Evolutionary conservation across 108 stramenopile genomes (phyloP), one percentile per base, ranked within the genome.

Genomic region (Fragilaria crotonensis): DNA sequence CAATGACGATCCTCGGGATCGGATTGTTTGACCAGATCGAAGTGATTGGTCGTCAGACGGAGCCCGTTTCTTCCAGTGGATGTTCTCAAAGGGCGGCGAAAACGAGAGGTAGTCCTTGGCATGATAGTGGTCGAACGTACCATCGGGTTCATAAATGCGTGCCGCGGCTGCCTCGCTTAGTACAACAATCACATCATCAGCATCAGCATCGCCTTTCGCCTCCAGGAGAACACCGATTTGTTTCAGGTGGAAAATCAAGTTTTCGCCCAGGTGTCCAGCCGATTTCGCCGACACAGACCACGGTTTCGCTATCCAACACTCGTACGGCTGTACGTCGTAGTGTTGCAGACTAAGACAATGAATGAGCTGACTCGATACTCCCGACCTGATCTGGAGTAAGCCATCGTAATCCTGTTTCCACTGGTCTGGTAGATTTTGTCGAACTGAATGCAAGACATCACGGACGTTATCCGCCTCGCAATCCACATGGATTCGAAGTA

Each of bases 341-440:
- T 74, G 65, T 33, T 44, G 36, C 25, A 79, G 29, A 7, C 53
- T 25, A 9, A 79, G 52, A 26, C 70, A 71, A 52, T 79, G 64
- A 41, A 71, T 75, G 4, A 79, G 55, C 49, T 71, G 73, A 9
- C 50, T 67, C 32, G 62, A 68, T 29, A 59, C 28, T 18, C 61
- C 45, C 11, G 70, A 70, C 52, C 78, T 52, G 2, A 64, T n/a
- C 46, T 79, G 70, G 30, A 79, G 67, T 2, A 79, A 27, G 2
- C 78, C 78, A 49, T 79, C 78, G 52, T 75, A 79, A 30, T 71
- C 66, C 30, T 59, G 66, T 45, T 62, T 67, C 78, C 78, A 79
- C 31, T 25, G 17, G 5, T 61, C 55, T 0, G 66, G 62, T 9
- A 79, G 54, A 3, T 62, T 52, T 23, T 56, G 45, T 45, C 70